Percentiles rank a stretch among this genome's conserved stretches.
Conservation (phyloP, 2,329 filamentous ascomycete species). For the Sporothrix euskadiensis region DNA sequence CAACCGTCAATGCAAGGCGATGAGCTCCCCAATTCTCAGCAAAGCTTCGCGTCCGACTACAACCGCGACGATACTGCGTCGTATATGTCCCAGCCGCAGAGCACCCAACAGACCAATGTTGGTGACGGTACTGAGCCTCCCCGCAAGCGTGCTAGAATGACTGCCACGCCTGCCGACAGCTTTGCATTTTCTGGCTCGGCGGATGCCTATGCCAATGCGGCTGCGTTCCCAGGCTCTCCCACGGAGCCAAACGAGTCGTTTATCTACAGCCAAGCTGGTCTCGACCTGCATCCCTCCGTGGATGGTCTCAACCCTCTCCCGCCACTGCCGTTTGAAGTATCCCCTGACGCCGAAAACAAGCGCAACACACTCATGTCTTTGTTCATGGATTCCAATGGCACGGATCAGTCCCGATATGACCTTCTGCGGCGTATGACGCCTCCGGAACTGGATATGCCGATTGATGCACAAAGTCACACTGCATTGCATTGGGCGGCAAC, state of each 20-base stretch:
- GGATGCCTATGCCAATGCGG: conserved; percentile 49
- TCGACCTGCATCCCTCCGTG: conserved; percentile 42
- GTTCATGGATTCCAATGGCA: conserved; percentile 71
- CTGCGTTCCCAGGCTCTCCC: conserved; percentile 65
- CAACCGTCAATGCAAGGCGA: conserved; percentile 72
- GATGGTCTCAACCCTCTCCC: conserved; percentile 62
- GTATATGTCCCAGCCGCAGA: conserved; percentile 60
- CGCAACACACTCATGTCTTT: conserved; percentile 79
- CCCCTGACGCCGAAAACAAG: conserved; percentile 72
- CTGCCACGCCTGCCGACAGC: conserved; percentile 57
- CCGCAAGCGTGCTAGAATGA: conserved; percentile 70
- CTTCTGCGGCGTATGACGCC: conserved; percentile 74
- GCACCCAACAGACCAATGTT: conserved; percentile 46
- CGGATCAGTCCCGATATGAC: conserved; percentile 70
- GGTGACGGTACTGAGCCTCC: conserved; percentile 72
- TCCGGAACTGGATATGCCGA: conserved; percentile 84
- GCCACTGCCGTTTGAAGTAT: conserved; percentile 63
- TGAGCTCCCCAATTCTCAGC: conserved; percentile 76
- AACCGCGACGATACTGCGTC: conserved; percentile 69
- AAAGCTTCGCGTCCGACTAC: conserved; percentile 76
- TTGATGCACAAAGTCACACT: conserved; percentile 85
- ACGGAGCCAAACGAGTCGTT: conserved; percentile 82
- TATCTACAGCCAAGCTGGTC: conserved; percentile 59
- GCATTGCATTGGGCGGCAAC: conserved; percentile 96
- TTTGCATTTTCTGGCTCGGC: conserved; percentile 49